phyloP scores from a whole-genome alignment of 2,329 filamentous ascomycete species.

The Fusarium protoensiforme region DNA sequence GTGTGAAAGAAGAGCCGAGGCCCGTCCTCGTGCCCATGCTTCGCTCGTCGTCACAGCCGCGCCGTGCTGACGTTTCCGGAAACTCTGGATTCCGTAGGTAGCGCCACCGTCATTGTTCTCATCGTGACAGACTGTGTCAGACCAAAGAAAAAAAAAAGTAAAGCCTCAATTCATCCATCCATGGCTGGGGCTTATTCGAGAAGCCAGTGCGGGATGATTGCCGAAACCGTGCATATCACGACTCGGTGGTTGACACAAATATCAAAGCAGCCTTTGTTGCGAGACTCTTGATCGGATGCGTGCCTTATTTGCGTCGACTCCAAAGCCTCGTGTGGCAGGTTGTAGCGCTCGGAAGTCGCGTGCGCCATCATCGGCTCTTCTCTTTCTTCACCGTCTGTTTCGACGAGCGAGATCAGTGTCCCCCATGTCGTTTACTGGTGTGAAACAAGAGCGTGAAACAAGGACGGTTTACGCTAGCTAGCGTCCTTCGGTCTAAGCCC shows the following conservation, averaged over 20 bases:
- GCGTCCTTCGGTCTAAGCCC: conserved; percentile 15
- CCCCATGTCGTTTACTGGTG: conserved; percentile 9
- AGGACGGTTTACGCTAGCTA: conserved; percentile 23
- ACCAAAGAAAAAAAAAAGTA: not conserved
- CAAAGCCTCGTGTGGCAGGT: not conserved
- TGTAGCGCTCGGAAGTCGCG: not conserved
- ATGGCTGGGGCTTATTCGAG: not conserved
- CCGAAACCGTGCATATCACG: not conserved
- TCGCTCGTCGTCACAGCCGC: not conserved
- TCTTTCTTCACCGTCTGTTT: conserved; percentile 28
- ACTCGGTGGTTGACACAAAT: not conserved
- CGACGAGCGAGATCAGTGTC: not conserved
- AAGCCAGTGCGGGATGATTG: not conserved
- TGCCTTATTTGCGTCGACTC: not conserved
- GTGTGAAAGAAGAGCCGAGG: not conserved
- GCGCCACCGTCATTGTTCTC: conserved; percentile 1
- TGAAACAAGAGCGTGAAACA: conserved; percentile 39
- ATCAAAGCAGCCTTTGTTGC: not conserved
- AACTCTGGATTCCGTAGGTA: conserved; percentile 12
- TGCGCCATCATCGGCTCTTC: conserved; percentile 20
- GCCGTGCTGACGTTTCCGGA: conserved; percentile 1
- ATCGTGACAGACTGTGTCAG: conserved; percentile 4
- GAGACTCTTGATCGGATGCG: not conserved
- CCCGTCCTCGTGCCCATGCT: conserved; percentile 10
- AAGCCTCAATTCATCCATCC: not conserved